These are phyloP conservation scores for Blumeria hordei DNA, from an alignment of 2,329 filamentous ascomycete genomes.

Conservation along the genomic window DNA sequence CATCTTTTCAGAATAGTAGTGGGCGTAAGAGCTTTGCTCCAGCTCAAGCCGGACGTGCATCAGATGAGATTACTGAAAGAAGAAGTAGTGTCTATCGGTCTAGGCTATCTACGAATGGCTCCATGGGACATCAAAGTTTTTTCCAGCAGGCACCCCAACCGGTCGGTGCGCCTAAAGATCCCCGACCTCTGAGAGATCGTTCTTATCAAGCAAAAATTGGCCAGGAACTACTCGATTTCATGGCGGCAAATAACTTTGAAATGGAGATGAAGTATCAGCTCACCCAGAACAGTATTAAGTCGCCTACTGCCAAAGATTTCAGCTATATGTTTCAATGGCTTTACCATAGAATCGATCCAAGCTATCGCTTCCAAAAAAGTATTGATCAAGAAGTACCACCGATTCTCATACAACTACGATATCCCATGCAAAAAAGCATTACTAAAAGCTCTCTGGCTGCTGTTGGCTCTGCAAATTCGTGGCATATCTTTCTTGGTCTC, in stretches of 20 bases:
- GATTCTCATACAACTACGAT: conserved; percentile 76
- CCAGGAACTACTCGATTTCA: conserved; percentile 74
- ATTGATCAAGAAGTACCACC: conserved; percentile 90
- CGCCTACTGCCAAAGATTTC: conserved; percentile 94
- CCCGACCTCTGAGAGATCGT: conserved; percentile 62
- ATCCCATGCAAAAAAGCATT: conserved; percentile 86
- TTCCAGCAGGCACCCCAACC: conserved; percentile 69
- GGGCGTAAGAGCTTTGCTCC: conserved; percentile 33
- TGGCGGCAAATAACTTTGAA: conserved; percentile 86
- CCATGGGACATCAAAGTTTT: conserved; percentile 70
- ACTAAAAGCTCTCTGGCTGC: conserved; percentile 90
- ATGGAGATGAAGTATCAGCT: conserved; percentile 90
- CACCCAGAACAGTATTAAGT: conserved; percentile 76
- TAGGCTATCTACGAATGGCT: conserved; percentile 42
- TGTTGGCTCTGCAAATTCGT: conserved; percentile 76
- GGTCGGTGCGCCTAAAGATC: conserved; percentile 65
- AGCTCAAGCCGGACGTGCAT: conserved; percentile 15
- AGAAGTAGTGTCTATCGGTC: conserved; percentile 64
- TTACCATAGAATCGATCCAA: conserved; percentile 85
- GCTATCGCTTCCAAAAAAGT: conserved; percentile 76
- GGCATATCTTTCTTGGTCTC: conserved; percentile 80
- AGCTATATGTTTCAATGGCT: conserved; percentile 96
- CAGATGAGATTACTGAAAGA: conserved; percentile 27
- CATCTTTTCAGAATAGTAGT: conserved; percentile 48
- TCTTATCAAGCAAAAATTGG: conserved; percentile 61